Conservation (phyloP, 1,139 yeast genomes). For the Komagataea norvegica region DNA sequence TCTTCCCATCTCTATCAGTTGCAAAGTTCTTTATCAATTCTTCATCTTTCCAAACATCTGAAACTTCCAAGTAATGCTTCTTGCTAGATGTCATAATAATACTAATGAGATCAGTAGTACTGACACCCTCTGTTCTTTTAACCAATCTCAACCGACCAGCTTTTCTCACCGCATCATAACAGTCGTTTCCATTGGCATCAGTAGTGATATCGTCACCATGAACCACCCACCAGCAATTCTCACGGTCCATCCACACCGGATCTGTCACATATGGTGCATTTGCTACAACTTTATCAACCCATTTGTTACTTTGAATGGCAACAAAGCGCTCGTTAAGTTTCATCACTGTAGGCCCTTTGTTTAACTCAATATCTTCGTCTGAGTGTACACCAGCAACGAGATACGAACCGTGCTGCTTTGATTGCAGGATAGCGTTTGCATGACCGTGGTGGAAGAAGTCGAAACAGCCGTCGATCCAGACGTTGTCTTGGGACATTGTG, state of each 20-base stretch:
- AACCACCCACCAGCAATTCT: constrained; percentile 80
- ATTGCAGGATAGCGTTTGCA: constrained; percentile 94
- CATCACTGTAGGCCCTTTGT: constrained; percentile 97
- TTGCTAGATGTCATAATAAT: constrained; percentile 63
- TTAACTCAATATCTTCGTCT: constrained; percentile 74
- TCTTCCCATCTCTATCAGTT: constrained; percentile 57
- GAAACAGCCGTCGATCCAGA: constrained; percentile 98
- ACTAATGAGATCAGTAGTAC: constrained; percentile 94
- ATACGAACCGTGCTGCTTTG: constrained; percentile 71
- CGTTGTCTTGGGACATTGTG: constrained; percentile 27
- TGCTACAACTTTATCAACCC: constrained; percentile 72
- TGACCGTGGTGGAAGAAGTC: constrained; percentile 98
- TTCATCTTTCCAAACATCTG: constrained; percentile 9
- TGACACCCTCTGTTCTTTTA: constrained; percentile 87
- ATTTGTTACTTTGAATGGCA: constrained; percentile 86
- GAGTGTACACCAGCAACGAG: constrained; percentile 86
- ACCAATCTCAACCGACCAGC: constrained; percentile 85
- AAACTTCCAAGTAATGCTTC: constrained; percentile 41
- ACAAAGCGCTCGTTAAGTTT: constrained; percentile 66
- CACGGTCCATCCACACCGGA: constrained; percentile 69
- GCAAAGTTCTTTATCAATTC: constrained; percentile 46
- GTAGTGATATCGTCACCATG: constrained; percentile 98
- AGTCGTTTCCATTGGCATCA: constrained; percentile 91
- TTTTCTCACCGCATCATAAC: constrained; percentile 80
- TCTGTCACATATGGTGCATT: constrained; percentile 96